These are phyloP conservation scores for Acanthamoeba triangularis DNA, from an alignment of 208 protist genomes.

Conservation along the genomic window DNA sequence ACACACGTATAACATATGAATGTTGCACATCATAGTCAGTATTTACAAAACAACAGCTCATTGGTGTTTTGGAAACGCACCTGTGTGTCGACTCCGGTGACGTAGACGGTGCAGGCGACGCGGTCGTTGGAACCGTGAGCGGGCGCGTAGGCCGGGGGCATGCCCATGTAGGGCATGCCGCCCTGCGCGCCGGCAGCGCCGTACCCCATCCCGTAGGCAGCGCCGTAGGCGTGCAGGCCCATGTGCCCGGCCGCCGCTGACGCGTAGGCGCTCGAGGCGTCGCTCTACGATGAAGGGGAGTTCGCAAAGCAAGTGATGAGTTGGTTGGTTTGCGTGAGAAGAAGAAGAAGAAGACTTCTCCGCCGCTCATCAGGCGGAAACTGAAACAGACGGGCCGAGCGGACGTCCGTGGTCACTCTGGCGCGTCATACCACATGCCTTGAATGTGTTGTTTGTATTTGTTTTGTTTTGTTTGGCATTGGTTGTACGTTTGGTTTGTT, in stretches of 20 bases:
- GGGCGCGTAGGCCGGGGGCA: not conserved
- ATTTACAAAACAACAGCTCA: no score
- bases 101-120: slow-evolving; percentile 55
- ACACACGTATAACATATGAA: not conserved
- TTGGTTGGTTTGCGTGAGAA: no score
- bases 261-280: not conserved
- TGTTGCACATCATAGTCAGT: not conserved
- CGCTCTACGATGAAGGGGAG: no score
- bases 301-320: no score
- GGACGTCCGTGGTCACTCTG: not conserved
- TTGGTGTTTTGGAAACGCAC: not conserved
- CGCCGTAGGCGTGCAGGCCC: not conserved
- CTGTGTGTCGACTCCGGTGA: slow-evolving; percentile 39
- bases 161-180: not conserved
- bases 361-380: not conserved
- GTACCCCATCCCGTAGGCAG: not conserved
- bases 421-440: not conserved
- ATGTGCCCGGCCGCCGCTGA: not conserved
- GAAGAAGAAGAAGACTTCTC: no score
- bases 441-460: not conserved
- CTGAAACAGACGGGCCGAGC: not conserved
- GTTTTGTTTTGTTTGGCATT: slow-evolving; percentile 16
- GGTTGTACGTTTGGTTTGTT: not conserved
- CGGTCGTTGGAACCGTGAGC: not conserved
- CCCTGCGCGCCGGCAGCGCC: not conserved